These are phyloP conservation scores for Jamesozyma gamospora DNA, from an alignment of 805 yeast genomes.

Conservation along the genomic window DNA sequence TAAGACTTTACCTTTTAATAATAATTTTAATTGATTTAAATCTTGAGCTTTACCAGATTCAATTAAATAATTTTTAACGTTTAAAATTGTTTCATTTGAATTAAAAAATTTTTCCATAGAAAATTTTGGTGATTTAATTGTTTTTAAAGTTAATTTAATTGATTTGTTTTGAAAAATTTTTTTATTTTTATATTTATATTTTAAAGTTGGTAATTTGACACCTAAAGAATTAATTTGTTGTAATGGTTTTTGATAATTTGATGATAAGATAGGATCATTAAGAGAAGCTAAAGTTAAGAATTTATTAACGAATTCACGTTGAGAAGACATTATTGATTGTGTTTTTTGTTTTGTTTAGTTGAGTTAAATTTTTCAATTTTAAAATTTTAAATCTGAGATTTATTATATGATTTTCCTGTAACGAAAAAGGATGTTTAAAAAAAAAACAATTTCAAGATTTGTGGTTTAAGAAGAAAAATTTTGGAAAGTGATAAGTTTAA, in stretches of 20 bases:
- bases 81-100: constrained; percentile 25
- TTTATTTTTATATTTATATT: constrained; percentile 31
- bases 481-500: too few species aligned
- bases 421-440: too few species aligned
- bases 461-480: too few species aligned
- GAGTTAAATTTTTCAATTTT: too few species aligned
- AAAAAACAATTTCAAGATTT: too few species aligned
- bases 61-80: constrained; percentile 26
- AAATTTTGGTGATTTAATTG: constrained; percentile 68
- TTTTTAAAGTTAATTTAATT: constrained; percentile 40
- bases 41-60: constrained; percentile 25
- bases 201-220: constrained; percentile 41
- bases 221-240: constrained; percentile 31
- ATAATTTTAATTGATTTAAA: constrained; percentile 38
- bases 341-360: background rate
- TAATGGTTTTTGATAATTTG: constrained; percentile 24
- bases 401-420: too few species aligned
- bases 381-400: too few species aligned
- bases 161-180: too few species aligned
- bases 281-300: constrained; percentile 40
- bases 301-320: constrained; percentile 39
- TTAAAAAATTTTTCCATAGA: constrained; percentile 22
- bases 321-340: constrained; percentile 15
- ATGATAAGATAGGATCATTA: constrained; percentile 28
- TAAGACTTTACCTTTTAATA: constrained; percentile 54